Conservation (phyloP, 345 rosid genomes). For the Bretschneidera sinensis region DNA sequence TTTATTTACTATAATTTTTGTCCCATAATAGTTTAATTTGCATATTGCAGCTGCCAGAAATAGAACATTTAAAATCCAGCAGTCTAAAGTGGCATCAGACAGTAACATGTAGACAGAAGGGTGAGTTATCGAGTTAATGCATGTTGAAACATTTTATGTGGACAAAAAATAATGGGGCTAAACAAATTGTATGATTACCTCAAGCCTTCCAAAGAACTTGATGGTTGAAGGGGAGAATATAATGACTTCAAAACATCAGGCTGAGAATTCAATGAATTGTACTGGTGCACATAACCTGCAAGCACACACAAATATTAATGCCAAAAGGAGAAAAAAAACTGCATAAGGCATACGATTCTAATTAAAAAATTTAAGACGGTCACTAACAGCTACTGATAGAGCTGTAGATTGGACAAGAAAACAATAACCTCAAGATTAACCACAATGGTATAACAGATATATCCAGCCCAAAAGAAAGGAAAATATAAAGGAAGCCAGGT, state of each 20-base stretch:
- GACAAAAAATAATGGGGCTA: too few relatives aligned
- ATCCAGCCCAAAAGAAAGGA: too few relatives aligned
- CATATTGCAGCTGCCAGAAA: background rate
- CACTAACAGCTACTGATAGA: background rate
- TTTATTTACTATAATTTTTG: too few relatives aligned
- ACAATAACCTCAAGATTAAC: too few relatives aligned
- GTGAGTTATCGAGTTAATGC: background rate
- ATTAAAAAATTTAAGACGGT: too few relatives aligned
- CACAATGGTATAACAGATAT: background rate
- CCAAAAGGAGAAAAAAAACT: constrained; percentile 6
- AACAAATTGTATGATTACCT: constrained; percentile 37
- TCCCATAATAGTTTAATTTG: background rate
- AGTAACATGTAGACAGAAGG: background rate
- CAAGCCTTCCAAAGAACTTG: constrained; percentile 87
- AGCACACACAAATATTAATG: constrained; percentile 18
- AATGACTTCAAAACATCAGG: constrained; percentile 92
- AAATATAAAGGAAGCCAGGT: too few relatives aligned
- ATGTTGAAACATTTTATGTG: background rate
- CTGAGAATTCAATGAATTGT: constrained; percentile 76
- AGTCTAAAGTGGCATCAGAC: background rate
- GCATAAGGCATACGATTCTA: too few relatives aligned
- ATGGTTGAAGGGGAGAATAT: constrained; percentile 93
- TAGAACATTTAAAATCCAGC: background rate
- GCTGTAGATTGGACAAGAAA: background rate
- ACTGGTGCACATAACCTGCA: constrained; percentile 80